Base-by-base conservation (phyloP, 768 basidiomycete species). In the Nidula microcarpa region DNA sequence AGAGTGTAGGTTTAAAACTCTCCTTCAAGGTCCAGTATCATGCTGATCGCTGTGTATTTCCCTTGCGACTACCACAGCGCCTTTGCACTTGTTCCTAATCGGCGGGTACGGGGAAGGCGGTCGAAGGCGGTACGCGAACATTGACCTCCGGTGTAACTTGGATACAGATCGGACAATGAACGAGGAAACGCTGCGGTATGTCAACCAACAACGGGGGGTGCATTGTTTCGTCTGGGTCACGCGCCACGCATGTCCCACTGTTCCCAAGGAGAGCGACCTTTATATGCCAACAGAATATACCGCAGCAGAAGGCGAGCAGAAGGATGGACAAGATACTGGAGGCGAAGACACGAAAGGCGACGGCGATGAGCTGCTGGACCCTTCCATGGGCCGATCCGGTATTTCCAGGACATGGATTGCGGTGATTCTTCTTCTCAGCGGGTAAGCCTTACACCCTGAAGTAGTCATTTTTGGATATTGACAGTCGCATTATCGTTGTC, bases 181-280 rank as follows among this genome's bases (percentile, higher is more conserved):
- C 6, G 59, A 61, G 43, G 49, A 47, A 3, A 39, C 23, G 3
- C 23, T 65, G 7, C 34, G 18, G 33, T 65, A 60, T 43, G 13
- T 56, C 10, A 47, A 50, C 10, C 62, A 65, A 33, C 41, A 43
- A 11, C 17, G 51, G 7, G 64, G 57, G 1, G 49, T 59, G 13
- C 60, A 61, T 58, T 60, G 57, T 8, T 64, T 69, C 45, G 36
- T 47, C 16, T 67, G 66, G 69, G 50, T 50, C 7, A 67, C 66
- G 34, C 64, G 55, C 44, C 56, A 68, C 52, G 69, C 59, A 13
- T 71, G 69, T 33, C 68, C 68, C 9, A 51, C 36, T 14, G 48
- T 14, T n/a, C 7, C 8, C 7, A 9, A 34, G 11, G 13, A 5
- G 16, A 11, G 33, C 45, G 6, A 32, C 39, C 14, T 23, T 14